phyloP scores from a whole-genome alignment of 768 basidiomycete genomes.

The Rossbeevera mucosa region DNA sequence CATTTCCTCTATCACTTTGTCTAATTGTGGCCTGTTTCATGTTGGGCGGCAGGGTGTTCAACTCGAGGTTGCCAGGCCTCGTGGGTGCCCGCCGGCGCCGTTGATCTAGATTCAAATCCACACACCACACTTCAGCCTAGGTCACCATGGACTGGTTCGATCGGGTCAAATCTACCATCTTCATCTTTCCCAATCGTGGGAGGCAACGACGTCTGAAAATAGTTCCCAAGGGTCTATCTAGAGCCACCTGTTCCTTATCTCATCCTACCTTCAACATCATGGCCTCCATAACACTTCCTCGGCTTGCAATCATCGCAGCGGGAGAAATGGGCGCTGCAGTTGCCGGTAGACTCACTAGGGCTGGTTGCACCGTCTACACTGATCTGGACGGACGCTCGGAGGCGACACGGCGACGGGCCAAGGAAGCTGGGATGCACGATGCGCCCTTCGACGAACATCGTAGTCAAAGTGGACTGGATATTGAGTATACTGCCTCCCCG shows the following conservation, averaged over 20 bases:
- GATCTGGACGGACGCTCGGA: slow-evolving; percentile 51
- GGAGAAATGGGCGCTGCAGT: slow-evolving; percentile 61
- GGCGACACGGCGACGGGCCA: slow-evolving; percentile 44
- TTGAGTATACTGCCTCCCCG: slow-evolving; percentile 57
- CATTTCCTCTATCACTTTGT: not conserved
- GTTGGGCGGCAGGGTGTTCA: slow-evolving; percentile 4
- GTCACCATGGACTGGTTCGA: not conserved
- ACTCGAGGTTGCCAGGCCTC: slow-evolving; percentile 9
- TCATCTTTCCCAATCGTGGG: not conserved
- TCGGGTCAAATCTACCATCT: not conserved
- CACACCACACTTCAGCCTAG: not conserved
- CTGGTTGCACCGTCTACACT: slow-evolving; percentile 53
- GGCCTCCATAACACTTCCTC: slow-evolving; percentile 12
- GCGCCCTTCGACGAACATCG: slow-evolving; percentile 37
- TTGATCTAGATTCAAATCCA: slow-evolving; percentile 19
- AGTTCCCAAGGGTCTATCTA: slow-evolving; percentile 12
- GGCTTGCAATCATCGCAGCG: slow-evolving; percentile 48
- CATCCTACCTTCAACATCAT: slow-evolving; percentile 12
- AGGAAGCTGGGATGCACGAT: slow-evolving; percentile 47
- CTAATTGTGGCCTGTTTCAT: slow-evolving; percentile 1
- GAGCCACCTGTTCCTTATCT: slow-evolving; percentile 5
- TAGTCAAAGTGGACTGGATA: slow-evolving; percentile 38
- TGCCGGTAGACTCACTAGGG: slow-evolving; percentile 40
- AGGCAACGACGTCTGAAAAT: not conserved
- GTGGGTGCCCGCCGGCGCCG: slow-evolving; percentile 3